Base-by-base conservation (phyloP, 805 yeast species). In the Monosporozyma siamensis region DNA sequence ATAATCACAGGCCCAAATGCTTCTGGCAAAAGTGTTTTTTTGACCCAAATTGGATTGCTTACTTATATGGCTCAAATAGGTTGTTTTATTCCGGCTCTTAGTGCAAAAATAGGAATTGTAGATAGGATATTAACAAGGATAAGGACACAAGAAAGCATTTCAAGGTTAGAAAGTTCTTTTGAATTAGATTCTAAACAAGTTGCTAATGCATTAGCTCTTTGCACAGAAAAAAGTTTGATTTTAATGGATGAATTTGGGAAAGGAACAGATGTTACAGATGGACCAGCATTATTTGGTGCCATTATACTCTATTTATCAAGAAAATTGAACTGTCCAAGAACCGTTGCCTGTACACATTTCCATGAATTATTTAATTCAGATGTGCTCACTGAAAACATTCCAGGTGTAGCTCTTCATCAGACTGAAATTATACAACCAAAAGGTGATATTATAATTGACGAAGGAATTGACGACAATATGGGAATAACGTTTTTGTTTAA, bases 231-330 rank as follows among this genome's bases (percentile, higher is more conserved):
- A 35, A 71, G 76, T 10, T 46, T 77, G 22, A 47, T 77, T 2
- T 53, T 76, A 5, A 61, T 76, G 21, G 78, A 75, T 53, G 79
- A 74, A 45, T 73, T 70, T 54, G 80, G 79, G 0, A 72, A 72
- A 45, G 78, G 78, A 0, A 74, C 75, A 0, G 74, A 71, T 49
- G 48, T 65, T 0, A 49, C 64, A 10, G 73, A 72, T 41, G 76
- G 76, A 0, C 72, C 73, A 0, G 60, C 74, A 1, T 42, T 72
- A 9, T 61, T 70, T 43, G 74, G 72, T 1, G 52, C 72, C 0
- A 51, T 66, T 3, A 44, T 72, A 4, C 56, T 55, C 15, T 38
- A 53, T 12, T 40, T 68, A 1, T 41, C 48, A 5, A 26, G 21
- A 11, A 26, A 34, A 5, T n/a, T 17, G 3, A 26, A n/a, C 2